phyloP scores from a whole-genome alignment of 495 filamentous ascomycete genomes.

The Zalerion maritima region DNA sequence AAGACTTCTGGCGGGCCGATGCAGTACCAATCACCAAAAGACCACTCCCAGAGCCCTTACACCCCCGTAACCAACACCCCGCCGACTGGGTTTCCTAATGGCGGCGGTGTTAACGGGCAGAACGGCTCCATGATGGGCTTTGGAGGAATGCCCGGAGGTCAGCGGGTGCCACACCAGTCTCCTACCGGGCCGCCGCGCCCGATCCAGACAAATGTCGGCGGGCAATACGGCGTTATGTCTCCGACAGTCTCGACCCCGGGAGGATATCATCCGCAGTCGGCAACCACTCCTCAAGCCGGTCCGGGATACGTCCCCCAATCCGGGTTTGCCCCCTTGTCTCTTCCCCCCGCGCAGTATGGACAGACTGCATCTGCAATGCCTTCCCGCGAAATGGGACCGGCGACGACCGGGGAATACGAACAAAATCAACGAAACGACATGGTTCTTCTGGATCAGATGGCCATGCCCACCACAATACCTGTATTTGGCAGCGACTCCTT shows the following conservation, averaged over 20 bases:
- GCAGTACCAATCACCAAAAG: conserved; percentile 39
- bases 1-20: conserved; percentile 30
- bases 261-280: conserved; percentile 30
- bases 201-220: conserved; percentile 29
- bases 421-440: conserved; percentile 33
- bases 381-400: conserved; percentile 16
- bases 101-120: conserved; percentile 20
- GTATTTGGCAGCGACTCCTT: conserved; percentile 68
- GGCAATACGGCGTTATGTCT: conserved; percentile 33
- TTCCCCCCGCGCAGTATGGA: conserved; percentile 40
- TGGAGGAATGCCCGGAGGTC: conserved; percentile 18
- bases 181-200: conserved; percentile 26
- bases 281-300: conserved; percentile 28
- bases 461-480: conserved; percentile 55
- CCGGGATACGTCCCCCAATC: conserved; percentile 32
- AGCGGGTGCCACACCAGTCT: conserved; percentile 27
- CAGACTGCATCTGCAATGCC: conserved; percentile 15
- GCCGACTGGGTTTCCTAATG: conserved; percentile 25
- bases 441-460: conserved; percentile 50
- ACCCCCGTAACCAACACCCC: conserved; percentile 34
- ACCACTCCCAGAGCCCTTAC: conserved; percentile 31
- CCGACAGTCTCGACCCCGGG: conserved; percentile 33
- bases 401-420: conserved; percentile 27
- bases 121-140: conserved; percentile 26
- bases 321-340: conserved; percentile 39